Percentiles rank a stretch among this genome's conserved stretches.
These are phyloP conservation scores for Russula dissimulans DNA, from an alignment of 768 basidiomycete genomes.

Conservation along the genomic window DNA sequence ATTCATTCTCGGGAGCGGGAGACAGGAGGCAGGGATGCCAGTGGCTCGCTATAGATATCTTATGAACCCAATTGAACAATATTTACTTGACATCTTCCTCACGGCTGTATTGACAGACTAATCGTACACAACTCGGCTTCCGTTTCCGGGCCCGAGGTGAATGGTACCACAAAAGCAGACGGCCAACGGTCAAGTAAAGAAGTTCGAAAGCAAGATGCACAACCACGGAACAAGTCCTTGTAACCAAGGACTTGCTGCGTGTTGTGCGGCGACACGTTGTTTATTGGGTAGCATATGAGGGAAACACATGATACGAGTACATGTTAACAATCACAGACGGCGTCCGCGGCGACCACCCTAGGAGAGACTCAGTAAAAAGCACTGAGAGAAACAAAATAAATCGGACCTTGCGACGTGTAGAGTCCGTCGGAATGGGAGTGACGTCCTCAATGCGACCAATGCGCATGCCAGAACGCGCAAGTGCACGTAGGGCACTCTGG, in stretches of 20 bases:
- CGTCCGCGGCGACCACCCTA: slow-evolving; percentile 99
- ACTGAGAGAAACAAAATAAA: background rate
- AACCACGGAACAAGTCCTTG: slow-evolving; percentile 73
- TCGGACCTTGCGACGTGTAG: slow-evolving; percentile 89
- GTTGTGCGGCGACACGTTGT: slow-evolving; percentile 75
- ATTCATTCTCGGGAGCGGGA: background rate
- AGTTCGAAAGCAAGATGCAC: slow-evolving; percentile 20
- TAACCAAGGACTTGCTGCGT: slow-evolving; percentile 58
- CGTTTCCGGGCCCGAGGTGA: background rate
- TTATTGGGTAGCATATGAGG: slow-evolving; percentile 34
- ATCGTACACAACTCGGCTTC: background rate
- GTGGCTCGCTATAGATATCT: background rate
- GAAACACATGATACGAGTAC: slow-evolving; percentile 23
- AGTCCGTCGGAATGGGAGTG: slow-evolving; percentile 95
- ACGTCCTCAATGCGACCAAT: slow-evolving; percentile 99
- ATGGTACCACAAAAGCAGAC: background rate
- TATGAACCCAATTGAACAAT: background rate
- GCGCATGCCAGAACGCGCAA: slow-evolving; percentile 96
- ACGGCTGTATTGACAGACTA: background rate
- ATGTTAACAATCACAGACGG: slow-evolving; percentile 52
- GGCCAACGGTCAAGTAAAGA: background rate
- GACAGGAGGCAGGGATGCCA: background rate
- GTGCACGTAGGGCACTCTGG: slow-evolving; percentile 94
- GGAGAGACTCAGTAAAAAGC: slow-evolving; percentile 3
- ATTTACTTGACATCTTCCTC: background rate